Base-by-base conservation (phyloP, 208 protist genomes). In the Leishmania tarentolae region DNA sequence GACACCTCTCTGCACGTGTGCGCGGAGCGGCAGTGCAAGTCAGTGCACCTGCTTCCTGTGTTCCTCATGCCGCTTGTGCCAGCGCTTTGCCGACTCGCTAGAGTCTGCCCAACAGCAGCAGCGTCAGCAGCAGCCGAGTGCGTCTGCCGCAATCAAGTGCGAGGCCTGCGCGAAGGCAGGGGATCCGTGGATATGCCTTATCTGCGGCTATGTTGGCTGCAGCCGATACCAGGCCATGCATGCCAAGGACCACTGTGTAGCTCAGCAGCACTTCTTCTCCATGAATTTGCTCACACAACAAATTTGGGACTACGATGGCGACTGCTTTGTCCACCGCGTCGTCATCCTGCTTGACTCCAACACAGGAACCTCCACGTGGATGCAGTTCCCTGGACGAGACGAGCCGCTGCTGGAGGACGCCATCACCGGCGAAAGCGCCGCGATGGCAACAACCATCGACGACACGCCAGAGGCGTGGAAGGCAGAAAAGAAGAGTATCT, bases 181-280 rank as follows among this genome's bases (percentile, higher is more conserved):
- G 5, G 95, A 98, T 75, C 91, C 93, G 46, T 98, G 96, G 96
- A 91, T 97, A 66, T 98, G 96, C 78, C 76, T 98, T 31, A 82
- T 97, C n/a, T 98, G 96, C 85, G 94, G 94, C 42, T 98, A 95
- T 84, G 92, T 97, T 3, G 96, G 96, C n/a, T 98, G 96, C 80
- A 96, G 95, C 80, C 87, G 96, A 13, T 98, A 98, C 81, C 93
- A 96, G 66, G 91, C 87, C n/a, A 94, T 92, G 90, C 96, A 98
- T 84, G 95, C 95, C 65, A 91, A 90, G 71, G 88, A 96, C 0
- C 96, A 98, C 85, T 97, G 86, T 63, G 52, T 91, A 0, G 71
- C 82, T 15, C 44, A 79, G 17, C 70, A 78, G 37, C 96, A 98
- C 86, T 90, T 91, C 72, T 98, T 98, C 79, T 96, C 95, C 6